Evolutionary conservation across 306 rosid species (phyloP), one percentile per base, ranked within the genome.

Genomic region (Trifolium pratense): DNA sequence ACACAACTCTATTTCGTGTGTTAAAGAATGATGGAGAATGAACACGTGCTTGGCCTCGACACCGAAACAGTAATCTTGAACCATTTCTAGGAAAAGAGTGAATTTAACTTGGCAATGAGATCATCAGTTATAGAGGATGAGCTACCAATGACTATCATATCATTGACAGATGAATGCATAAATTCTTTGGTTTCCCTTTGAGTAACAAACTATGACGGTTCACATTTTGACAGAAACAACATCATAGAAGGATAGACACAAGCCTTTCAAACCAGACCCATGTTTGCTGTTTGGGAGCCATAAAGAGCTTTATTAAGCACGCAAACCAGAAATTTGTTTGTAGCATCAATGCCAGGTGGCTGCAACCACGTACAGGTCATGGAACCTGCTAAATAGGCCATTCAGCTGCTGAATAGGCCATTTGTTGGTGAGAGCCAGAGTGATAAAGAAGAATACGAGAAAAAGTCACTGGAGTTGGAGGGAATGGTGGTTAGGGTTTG

Each of bases 271-370:
- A 57, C 63, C 17, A 25, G 9, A 15, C 8, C 61, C 9, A 10
- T 21, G 32, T 1, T 21, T 29, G n/a, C 32, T 55, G 61, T 23
- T 55, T 55, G 32, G 32, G 31, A n/a, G n/a, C 7, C 61, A 11
- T 20, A 53, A 20, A 20, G 55, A 20, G 60, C 14, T 55, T 20
- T 13, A 23, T 57, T 57, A 25, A 57, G 63, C 11, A 5, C 25
- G 63, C 63, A 0, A 57, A 57, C 17, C 63, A 57, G 63, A 55
- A 21, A 10, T 55, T 53, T 57, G 63, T 25, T 36, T 5, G 36
- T 7, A 57, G 63, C 36, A 25, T 57, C 63, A 57, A 57, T 5
- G 63, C n/a, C 17, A 57, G 36, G n/a, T 56, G 16, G n/a, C n/a
- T 5, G 15, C 60, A 6, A 10, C 32, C 15, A 20, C 5, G 32